A percentile compares a stretch with the other conserved stretches of the same genome.
Conservation (phyloP, 164 flowering plant genomes). For the Berberis thunbergii region DNA sequence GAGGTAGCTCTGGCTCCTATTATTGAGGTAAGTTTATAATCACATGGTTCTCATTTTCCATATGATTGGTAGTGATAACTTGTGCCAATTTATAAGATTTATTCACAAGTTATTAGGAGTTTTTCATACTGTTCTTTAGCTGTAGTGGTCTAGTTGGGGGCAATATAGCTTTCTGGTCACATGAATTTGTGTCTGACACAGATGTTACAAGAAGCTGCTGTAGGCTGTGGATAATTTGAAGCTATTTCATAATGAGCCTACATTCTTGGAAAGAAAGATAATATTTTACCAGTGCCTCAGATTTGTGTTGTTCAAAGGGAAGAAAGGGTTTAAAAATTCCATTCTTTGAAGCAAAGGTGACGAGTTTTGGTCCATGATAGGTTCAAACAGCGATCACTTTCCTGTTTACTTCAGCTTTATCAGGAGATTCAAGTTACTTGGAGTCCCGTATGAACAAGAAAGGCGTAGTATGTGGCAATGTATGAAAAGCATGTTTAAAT, state of each 20-base stretch:
- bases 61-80: neutral
- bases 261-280: slow-evolving; percentile 16
- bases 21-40: slow-evolving; percentile 48
- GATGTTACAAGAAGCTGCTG: slow-evolving; percentile 45
- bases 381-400: neutral
- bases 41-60: neutral
- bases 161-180: slow-evolving; percentile 37
- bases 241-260: slow-evolving; percentile 28
- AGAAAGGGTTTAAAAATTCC: slow-evolving; percentile 4
- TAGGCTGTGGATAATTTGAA: slow-evolving; percentile 44
- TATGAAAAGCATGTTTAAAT: slow-evolving; percentile 14
- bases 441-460: neutral
- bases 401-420: neutral
- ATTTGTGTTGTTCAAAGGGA: slow-evolving; percentile 7
- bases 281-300: slow-evolving; percentile 3
- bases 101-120: slow-evolving; percentile 10
- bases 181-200: slow-evolving; percentile 49
- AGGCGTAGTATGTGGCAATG: slow-evolving; percentile 8
- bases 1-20: slow-evolving; percentile 67
- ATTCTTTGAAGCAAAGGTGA: slow-evolving; percentile 6
- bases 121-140: slow-evolving; percentile 7
- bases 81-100: neutral
- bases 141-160: slow-evolving; percentile 21
- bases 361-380: slow-evolving; percentile 3
- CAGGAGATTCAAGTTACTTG: slow-evolving; percentile 4